phyloP scores from a whole-genome alignment of 192 early-diverging fungal species.

The Allomyces javanicus region DNA sequence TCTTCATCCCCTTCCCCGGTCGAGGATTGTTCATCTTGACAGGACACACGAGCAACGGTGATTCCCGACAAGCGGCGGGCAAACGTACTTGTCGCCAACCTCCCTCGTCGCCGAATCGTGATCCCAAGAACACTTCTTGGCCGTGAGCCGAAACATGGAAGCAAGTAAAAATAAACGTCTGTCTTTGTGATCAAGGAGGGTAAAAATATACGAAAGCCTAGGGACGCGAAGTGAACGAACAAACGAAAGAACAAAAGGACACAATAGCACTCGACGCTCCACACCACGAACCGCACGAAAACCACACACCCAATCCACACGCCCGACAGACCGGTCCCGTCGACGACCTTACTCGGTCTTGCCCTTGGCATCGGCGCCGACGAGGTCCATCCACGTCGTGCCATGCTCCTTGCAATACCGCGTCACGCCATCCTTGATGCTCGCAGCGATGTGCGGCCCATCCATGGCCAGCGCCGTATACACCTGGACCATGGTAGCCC shows the following conservation, averaged over 20 bases:
- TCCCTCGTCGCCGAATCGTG: too few relatives aligned
- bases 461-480: slow-evolving; percentile 57
- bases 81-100: too few relatives aligned
- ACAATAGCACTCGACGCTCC: not conserved
- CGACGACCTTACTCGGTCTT: not conserved
- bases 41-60: too few relatives aligned
- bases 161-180: not conserved
- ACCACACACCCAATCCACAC: too few relatives aligned
- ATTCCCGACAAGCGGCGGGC: too few relatives aligned
- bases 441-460: slow-evolving; percentile 55
- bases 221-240: not conserved
- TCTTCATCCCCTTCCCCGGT: too few relatives aligned
- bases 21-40: too few relatives aligned
- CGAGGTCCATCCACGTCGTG: not conserved
- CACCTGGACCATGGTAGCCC: slow-evolving; percentile 61
- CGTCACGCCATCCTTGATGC: slow-evolving; percentile 55
- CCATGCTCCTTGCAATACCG: not conserved
- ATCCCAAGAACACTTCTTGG: too few relatives aligned
- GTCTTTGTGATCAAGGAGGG: not conserved
- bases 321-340: too few relatives aligned
- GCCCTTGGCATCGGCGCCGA: not conserved
- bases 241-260: not conserved
- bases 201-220: not conserved
- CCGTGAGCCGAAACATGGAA: too few relatives aligned
- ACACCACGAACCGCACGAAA: too few relatives aligned